Conservation (phyloP, 2,329 filamentous ascomycete species). For the Cadophora sp. region DNA sequence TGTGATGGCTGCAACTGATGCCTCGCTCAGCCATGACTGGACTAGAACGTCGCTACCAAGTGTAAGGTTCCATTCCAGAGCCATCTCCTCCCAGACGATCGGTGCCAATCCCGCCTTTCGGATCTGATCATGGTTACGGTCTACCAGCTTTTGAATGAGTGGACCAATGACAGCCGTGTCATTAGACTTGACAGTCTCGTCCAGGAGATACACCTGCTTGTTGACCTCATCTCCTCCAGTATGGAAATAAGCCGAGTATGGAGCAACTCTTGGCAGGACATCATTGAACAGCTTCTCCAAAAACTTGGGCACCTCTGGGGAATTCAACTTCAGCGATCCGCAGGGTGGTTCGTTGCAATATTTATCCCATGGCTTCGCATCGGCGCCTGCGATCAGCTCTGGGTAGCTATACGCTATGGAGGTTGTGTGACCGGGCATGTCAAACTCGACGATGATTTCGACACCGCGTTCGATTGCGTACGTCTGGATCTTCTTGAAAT, state of each 20-base stretch:
- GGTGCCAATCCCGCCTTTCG: constrained; percentile 70
- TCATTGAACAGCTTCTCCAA: constrained; percentile 77
- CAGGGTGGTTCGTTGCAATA: constrained; percentile 70
- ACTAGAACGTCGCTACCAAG: constrained; percentile 75
- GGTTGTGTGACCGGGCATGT: constrained; percentile 81
- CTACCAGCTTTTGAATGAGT: constrained; percentile 79
- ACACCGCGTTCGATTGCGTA: constrained; percentile 75
- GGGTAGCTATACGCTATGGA: constrained; percentile 71
- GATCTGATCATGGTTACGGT: constrained; percentile 71
- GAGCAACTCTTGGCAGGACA: constrained; percentile 72
- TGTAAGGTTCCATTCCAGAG: constrained; percentile 78
- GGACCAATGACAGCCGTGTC: constrained; percentile 70
- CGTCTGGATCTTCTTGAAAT: constrained; percentile 71
- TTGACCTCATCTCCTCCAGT: constrained; percentile 90
- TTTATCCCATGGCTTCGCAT: constrained; percentile 61
- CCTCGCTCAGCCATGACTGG: constrained; percentile 76
- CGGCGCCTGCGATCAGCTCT: constrained; percentile 72
- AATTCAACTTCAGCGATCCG: constrained; percentile 79
- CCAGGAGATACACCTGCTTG: constrained; percentile 74
- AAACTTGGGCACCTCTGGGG: constrained; percentile 72
- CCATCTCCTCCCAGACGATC: constrained; percentile 89
- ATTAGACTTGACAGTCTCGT: constrained; percentile 75
- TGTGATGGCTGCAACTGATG: constrained; percentile 65
- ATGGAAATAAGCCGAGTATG: constrained; percentile 80
- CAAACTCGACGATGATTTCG: constrained; percentile 77